Conservation (phyloP, 1,139 yeast genomes). For the Lodderomyces parapsilosis region DNA sequence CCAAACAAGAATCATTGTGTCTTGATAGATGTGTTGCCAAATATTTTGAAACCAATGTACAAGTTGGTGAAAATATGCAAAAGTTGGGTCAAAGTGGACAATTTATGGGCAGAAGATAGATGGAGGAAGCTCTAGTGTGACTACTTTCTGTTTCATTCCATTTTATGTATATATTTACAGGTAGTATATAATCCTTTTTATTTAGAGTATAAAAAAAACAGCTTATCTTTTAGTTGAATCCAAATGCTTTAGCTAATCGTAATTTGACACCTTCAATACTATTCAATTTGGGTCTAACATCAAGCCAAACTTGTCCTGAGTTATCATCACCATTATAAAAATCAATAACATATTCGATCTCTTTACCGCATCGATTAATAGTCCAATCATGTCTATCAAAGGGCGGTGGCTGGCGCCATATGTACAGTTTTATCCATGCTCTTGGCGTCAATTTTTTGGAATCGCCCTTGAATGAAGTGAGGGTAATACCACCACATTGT, state of each 20-base stretch:
- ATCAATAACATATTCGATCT: constrained; percentile 89
- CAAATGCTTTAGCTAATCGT: constrained; percentile 61
- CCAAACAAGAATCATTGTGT: constrained; percentile 85
- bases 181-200: neutral
- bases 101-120: constrained; percentile 48
- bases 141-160: neutral
- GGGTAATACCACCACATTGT: constrained; percentile 78
- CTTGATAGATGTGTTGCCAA: constrained; percentile 97
- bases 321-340: constrained; percentile 69
- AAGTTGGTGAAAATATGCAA: constrained; percentile 92
- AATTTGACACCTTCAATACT: constrained; percentile 75
- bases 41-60: constrained; percentile 93
- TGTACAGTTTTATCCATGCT: constrained; percentile 67
- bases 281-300: constrained; percentile 89
- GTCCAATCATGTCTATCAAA: constrained; percentile 98
- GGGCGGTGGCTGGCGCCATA: constrained; percentile 71
- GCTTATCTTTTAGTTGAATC: constrained; percentile 20
- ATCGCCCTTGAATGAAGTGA: constrained; percentile 88
- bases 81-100: constrained; percentile 61
- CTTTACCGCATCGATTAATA: constrained; percentile 81
- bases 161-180: constrained; percentile 5
- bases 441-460: constrained; percentile 82
- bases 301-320: constrained; percentile 60
- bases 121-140: too few relatives aligned
- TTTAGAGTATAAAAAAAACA: neutral